A percentile compares a stretch with the other conserved stretches of the same genome.
phyloP scores from a whole-genome alignment of 2,329 filamentous ascomycete genomes.

The Cytospora mali region DNA sequence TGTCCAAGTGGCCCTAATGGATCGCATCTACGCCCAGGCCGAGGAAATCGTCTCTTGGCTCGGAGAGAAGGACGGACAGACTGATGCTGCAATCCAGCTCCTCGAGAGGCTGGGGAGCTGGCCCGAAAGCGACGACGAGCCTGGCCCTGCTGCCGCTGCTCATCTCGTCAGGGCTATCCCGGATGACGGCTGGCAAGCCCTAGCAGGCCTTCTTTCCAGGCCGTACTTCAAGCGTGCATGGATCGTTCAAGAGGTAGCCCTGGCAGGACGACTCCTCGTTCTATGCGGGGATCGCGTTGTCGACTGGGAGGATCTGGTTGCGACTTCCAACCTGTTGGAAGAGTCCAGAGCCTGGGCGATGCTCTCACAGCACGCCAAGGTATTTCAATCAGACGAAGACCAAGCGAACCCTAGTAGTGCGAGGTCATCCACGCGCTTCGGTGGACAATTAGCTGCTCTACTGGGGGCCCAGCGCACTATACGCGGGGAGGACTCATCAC shows the following conservation, averaged over 20 bases:
- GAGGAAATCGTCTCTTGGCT: neutral
- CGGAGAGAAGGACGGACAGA: neutral
- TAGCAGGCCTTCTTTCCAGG: neutral
- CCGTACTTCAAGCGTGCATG: neutral
- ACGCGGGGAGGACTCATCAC: neutral
- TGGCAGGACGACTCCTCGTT: neutral
- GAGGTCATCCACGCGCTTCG: neutral
- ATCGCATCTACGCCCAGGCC: constrained; percentile 2
- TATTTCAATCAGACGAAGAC: neutral
- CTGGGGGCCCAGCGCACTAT: neutral
- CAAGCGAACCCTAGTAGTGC: neutral
- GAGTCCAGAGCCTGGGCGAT: neutral
- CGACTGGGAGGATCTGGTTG: neutral
- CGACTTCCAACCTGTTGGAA: neutral
- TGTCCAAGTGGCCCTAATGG: constrained; percentile 16
- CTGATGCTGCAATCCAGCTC: neutral
- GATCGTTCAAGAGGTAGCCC: neutral
- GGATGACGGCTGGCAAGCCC: neutral
- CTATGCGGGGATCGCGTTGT: neutral
- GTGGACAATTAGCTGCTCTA: neutral
- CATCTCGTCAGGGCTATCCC: neutral
- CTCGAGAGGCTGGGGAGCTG: neutral
- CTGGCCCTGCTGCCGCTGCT: neutral
- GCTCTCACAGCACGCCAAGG: neutral
- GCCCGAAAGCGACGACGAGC: neutral